phyloP scores from a whole-genome alignment of 2,329 filamentous ascomycete species.

The Bipolaris victoriae region DNA sequence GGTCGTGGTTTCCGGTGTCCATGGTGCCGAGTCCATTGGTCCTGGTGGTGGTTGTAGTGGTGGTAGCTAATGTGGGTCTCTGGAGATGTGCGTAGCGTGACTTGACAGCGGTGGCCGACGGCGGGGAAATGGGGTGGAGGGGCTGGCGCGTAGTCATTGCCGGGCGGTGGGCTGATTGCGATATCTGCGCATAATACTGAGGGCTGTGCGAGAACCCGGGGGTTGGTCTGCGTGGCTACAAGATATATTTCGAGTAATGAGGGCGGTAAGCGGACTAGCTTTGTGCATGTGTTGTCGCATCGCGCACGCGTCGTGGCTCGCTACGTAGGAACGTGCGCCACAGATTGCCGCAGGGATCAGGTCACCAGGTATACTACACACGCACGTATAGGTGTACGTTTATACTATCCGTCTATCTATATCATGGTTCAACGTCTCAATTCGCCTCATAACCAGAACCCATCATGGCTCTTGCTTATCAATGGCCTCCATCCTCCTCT shows the following conservation, averaged over 20 bases:
- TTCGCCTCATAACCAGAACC: not conserved
- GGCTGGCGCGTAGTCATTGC: slow-evolving; percentile 46
- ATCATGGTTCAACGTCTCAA: not conserved
- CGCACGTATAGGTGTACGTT: not conserved
- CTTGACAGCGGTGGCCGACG: slow-evolving; percentile 32
- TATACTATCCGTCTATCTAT: not conserved
- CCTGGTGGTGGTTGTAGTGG: slow-evolving; percentile 13
- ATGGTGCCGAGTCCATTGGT: slow-evolving; percentile 31
- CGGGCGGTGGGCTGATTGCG: slow-evolving; percentile 11
- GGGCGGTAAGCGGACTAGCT: slow-evolving; percentile 13
- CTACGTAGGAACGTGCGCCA: slow-evolving; percentile 24
- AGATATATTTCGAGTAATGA: slow-evolving; percentile 6
- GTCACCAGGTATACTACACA: not conserved
- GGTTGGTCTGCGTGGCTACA: slow-evolving; percentile 1
- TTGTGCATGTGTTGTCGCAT: slow-evolving; percentile 25
- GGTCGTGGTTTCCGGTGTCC: slow-evolving; percentile 24
- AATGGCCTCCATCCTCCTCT: slow-evolving; percentile 42
- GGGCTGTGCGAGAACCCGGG: not conserved
- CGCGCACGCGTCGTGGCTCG: slow-evolving; percentile 33
- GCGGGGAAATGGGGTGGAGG: slow-evolving; percentile 42
- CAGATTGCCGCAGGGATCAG: slow-evolving; percentile 25
- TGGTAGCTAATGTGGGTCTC: slow-evolving; percentile 14
- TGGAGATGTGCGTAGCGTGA: slow-evolving; percentile 33
- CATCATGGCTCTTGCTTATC: slow-evolving; percentile 44
- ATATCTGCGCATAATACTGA: slow-evolving; percentile 25